Evolutionary conservation across 1,284 basidiomycete genomes (phyloP), one percentile per base, ranked within the genome.

Genomic region (Irpex sp.): DNA sequence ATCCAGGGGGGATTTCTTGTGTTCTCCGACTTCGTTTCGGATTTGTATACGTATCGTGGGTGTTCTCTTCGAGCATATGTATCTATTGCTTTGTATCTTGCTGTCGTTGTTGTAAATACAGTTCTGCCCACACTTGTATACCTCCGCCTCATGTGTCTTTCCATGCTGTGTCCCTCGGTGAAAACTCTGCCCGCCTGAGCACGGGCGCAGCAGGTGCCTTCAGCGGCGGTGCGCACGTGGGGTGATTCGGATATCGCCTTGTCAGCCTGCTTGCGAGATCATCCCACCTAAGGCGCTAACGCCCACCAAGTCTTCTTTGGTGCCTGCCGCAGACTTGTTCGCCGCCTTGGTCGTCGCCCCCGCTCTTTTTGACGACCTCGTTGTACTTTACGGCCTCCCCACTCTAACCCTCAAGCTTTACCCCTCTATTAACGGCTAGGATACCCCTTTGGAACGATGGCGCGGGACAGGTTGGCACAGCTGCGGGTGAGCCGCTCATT

Each of bases 401-500:
- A 21, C 54, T 17, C 21, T 51, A 54, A 2, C 34, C 51, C 59
- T 57, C 48, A 34, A 61, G 65, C 64, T 19, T 66, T 52, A 59
- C 49, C 40, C 40, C 40, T 47, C 40, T 13, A 15, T n/a, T 5
- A 65, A 58, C 26, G 64, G 38, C 64, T 34, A 34, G 31, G 75
- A 74, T 70, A 78, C n/a, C 31, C 47, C 48, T 62, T n/a, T 47
- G 31, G 31, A 54, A 66, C 17, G 34, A 79, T 79, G 78, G 74
- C 76, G 60, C 71, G 74, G 65, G 78, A 79, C 70, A 76, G 75
- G 67, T 72, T 79, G 57, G 78, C 78, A 56, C 78, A 75, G 54
- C 70, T 78, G 65, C 76, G 79, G 72, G 79, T 80, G 63, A 62
- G 77, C 72, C 56, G 49, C 60, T 48, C 40, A 47, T 15, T 4